A percentile compares a stretch with the other conserved stretches of the same genome.
phyloP scores from a whole-genome alignment of 768 basidiomycete genomes.

The Lactarius pseudohatsudake region DNA sequence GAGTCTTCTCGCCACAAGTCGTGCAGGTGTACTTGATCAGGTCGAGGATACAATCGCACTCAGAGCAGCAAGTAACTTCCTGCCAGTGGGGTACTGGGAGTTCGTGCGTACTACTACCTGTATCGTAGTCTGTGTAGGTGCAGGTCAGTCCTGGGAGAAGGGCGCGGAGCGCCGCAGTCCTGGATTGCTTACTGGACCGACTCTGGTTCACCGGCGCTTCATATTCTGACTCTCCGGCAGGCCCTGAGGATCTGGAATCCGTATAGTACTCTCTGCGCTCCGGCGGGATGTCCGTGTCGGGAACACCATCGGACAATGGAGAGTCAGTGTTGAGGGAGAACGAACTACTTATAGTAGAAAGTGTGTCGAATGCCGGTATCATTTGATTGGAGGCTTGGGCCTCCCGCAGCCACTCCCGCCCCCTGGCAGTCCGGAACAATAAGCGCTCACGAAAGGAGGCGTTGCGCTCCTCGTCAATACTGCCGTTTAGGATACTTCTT shows the following conservation, averaged over 20 bases:
- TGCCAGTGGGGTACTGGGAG: conserved; percentile 57
- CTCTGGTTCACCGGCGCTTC: conserved; percentile 5
- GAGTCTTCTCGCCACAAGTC: conserved; percentile 78
- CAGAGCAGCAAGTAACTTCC: conserved; percentile 77
- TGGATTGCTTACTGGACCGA: conserved; percentile 9
- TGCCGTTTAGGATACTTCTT: neutral
- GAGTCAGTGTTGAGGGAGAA: conserved; percentile 25
- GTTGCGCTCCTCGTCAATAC: neutral
- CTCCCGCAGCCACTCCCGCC: conserved; percentile 15
- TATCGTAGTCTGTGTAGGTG: conserved; percentile 8
- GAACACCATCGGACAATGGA: conserved; percentile 13
- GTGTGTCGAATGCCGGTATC: neutral
- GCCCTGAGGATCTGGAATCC: conserved; percentile 3
- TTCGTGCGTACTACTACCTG: conserved; percentile 42
- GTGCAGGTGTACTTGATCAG: conserved; percentile 87
- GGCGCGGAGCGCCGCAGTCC: neutral
- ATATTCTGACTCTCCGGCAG: conserved; percentile 15
- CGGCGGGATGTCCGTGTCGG: conserved; percentile 1
- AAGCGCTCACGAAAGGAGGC: neutral
- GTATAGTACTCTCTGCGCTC: conserved; percentile 15
- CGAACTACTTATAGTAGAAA: conserved; percentile 17
- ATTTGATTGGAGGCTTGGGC: neutral
- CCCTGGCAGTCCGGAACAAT: neutral
- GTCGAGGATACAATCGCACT: conserved; percentile 71
- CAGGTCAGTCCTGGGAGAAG: conserved; percentile 2